phyloP scores from a whole-genome alignment of 495 filamentous ascomycete genomes.

The Lophiotrema nucula region DNA sequence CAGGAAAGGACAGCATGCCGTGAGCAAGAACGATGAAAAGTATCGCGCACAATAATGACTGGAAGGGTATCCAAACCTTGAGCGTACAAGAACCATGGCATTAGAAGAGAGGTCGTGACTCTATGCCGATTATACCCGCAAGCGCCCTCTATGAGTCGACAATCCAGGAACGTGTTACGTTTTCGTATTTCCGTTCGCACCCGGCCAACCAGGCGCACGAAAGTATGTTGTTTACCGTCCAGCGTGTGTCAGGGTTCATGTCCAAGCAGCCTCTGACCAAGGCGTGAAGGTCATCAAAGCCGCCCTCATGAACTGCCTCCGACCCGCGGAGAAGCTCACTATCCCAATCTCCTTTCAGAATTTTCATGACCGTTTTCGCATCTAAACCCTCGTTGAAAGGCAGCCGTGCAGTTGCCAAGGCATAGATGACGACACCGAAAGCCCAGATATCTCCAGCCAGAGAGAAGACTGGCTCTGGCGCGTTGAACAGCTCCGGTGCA shows the following conservation, averaged over 20 bases:
- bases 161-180: slow-evolving; percentile 28
- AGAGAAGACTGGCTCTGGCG: slow-evolving; percentile 47
- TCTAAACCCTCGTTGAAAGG: slow-evolving; percentile 65
- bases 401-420: slow-evolving; percentile 62
- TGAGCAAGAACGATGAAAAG: not conserved
- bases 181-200: slow-evolving; percentile 28
- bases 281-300: slow-evolving; percentile 34
- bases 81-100: no score
- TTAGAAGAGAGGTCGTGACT: no score
- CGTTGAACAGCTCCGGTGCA: slow-evolving; percentile 58
- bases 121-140: no score
- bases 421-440: slow-evolving; percentile 65
- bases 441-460: slow-evolving; percentile 70
- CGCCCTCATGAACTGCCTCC: slow-evolving; percentile 13
- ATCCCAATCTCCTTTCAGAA: slow-evolving; percentile 63
- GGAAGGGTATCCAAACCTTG: slow-evolving; percentile 14
- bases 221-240: slow-evolving; percentile 45
- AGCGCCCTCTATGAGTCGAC: slow-evolving; percentile 6
- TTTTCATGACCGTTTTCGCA: slow-evolving; percentile 59
- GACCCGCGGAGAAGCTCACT: slow-evolving; percentile 44
- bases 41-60: not conserved
- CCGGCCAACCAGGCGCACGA: slow-evolving; percentile 56
- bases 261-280: slow-evolving; percentile 45
- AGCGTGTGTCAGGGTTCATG: slow-evolving; percentile 38
- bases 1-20: slow-evolving; percentile 11